Evolutionary conservation across 164 flowering plant genomes (phyloP).

Genomic region (Vitis rotundifolia): DNA sequence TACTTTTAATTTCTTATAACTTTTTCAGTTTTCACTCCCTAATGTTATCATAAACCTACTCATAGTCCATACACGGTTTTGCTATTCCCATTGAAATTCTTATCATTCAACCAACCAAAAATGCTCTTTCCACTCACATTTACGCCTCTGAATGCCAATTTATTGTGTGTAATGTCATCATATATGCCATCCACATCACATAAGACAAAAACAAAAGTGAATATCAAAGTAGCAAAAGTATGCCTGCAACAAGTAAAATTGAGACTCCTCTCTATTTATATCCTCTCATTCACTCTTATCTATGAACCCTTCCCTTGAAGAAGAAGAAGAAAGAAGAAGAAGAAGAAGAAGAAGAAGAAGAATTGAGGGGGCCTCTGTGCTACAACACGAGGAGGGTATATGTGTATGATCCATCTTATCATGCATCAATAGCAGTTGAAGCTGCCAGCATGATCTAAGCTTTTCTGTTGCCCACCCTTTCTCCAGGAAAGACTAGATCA

Average conservation of each 20-base stretch:
- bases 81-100: not conserved
- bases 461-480: not conserved
- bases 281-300: slow-evolving; percentile 20
- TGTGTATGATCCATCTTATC: slow-evolving; percentile 5
- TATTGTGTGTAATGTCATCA: not conserved
- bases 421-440: slow-evolving; percentile 37
- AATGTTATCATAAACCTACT: slow-evolving; percentile 3
- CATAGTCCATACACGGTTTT: not conserved
- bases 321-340: not conserved
- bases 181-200: not conserved
- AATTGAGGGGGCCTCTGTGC: not conserved
- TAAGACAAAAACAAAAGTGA: not conserved
- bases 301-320: slow-evolving; percentile 5
- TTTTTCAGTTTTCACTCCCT: slow-evolving; percentile 2
- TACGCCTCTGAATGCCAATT: not conserved
- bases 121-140: not conserved
- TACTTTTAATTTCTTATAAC: not conserved
- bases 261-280: slow-evolving; percentile 18
- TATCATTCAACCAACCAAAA: not conserved
- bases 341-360: not conserved
- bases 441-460: slow-evolving; percentile 55
- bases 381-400: not conserved
- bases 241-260: slow-evolving; percentile 5
- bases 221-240: slow-evolving; percentile 9
- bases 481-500: slow-evolving; percentile 23